Evolutionary conservation across 2,329 filamentous ascomycete genomes (phyloP).

Genomic region (Colletotrichum noveboracense): DNA sequence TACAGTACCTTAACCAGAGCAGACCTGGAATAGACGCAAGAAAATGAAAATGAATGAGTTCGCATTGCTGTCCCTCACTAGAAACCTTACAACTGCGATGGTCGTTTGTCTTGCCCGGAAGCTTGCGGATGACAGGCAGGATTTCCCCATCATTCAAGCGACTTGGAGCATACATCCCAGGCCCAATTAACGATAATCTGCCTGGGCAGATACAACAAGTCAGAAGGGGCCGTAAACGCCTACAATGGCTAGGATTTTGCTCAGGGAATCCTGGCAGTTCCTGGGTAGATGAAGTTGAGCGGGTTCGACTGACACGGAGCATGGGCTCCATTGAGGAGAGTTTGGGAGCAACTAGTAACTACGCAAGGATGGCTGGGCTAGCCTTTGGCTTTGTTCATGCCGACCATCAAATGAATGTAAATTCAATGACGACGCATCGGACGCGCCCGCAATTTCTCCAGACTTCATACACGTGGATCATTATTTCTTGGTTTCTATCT

Average conservation of each 20-base stretch:
- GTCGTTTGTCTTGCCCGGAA: rapidly evolving
- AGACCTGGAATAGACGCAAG: no score
- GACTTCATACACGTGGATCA: background rate
- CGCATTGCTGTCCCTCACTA: rapidly evolving
- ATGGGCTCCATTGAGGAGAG: background rate
- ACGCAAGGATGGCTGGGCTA: background rate
- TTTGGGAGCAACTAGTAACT: no score
- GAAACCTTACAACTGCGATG: rapidly evolving
- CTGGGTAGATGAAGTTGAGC: background rate
- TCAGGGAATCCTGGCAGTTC: background rate
- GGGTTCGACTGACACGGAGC: background rate
- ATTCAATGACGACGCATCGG: background rate
- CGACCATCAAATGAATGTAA: background rate
- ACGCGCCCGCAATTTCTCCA: background rate
- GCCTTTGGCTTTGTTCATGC: background rate
- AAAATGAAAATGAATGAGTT: no score
- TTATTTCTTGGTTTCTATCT: background rate
- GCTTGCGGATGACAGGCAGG: background rate
- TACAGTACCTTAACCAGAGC: no score
- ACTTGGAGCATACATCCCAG: background rate
- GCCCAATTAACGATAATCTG: background rate
- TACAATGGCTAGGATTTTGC: background rate
- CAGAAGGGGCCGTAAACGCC: background rate
- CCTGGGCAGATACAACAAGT: background rate
- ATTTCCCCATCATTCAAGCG: background rate